These are phyloP conservation scores for Metarhizium sp. DNA, from an alignment of 2,329 filamentous ascomycete genomes.

Conservation along the genomic window DNA sequence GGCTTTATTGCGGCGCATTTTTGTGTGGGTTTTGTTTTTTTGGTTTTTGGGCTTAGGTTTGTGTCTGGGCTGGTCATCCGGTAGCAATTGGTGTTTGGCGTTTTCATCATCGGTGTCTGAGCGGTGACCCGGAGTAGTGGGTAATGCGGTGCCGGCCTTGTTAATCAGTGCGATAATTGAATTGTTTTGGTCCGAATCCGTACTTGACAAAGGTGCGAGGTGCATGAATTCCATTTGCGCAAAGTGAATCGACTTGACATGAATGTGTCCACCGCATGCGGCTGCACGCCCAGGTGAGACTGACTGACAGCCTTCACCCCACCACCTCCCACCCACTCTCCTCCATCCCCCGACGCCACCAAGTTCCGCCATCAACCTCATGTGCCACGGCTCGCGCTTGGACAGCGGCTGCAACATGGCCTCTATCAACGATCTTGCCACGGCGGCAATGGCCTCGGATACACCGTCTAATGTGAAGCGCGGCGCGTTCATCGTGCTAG, in stretches of 20 bases:
- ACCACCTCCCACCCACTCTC: not conserved
- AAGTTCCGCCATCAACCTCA: not conserved
- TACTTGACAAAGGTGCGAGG: too few relatives aligned
- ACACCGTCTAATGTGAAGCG: constrained; percentile 18
- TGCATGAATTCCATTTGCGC: too few relatives aligned
- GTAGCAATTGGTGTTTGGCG: not conserved
- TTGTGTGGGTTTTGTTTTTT: too few relatives aligned
- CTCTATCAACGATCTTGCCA: constrained; percentile 41
- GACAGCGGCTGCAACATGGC: constrained; percentile 20
- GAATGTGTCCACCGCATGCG: too few relatives aligned
- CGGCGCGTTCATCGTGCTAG: constrained; percentile 73
- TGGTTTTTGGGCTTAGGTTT: not conserved
- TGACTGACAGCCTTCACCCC: too few relatives aligned
- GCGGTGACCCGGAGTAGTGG: not conserved
- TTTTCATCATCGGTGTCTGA: not conserved
- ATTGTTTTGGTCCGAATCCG: not conserved
- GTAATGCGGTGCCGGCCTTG: not conserved
- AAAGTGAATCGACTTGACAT: too few relatives aligned
- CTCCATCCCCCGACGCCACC: not conserved
- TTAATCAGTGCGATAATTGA: not conserved
- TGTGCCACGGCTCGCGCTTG: not conserved
- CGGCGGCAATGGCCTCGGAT: constrained; percentile 34
- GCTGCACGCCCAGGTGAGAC: too few relatives aligned
- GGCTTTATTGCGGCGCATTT: not conserved
- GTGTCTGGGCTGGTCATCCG: not conserved